phyloP scores from a whole-genome alignment of 495 filamentous ascomycete species.

The Aspergillus carlsbadensis region DNA sequence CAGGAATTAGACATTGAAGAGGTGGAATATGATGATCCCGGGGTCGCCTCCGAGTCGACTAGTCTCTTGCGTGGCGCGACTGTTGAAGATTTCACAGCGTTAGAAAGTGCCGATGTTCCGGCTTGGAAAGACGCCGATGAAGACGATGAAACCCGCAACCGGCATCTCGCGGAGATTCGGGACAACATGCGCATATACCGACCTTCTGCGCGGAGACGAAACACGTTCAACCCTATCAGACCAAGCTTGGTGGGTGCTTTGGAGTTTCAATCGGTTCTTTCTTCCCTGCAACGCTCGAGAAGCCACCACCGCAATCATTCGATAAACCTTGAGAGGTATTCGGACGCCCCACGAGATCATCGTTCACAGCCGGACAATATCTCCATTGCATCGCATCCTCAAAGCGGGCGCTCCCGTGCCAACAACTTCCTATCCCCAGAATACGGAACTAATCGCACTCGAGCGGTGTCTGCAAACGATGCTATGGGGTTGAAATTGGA shows the following conservation, averaged over 20 bases:
- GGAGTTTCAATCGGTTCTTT: slow-evolving; percentile 88
- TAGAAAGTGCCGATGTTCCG: slow-evolving; percentile 63
- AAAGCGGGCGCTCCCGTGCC: slow-evolving; percentile 24
- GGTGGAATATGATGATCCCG: slow-evolving; percentile 71
- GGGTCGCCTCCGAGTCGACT: slow-evolving; percentile 50
- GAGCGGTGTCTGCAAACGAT: slow-evolving; percentile 71
- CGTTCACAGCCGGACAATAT: slow-evolving; percentile 40
- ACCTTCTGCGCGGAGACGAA: slow-evolving; percentile 62
- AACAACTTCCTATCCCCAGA: slow-evolving; percentile 32
- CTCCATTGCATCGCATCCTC: slow-evolving; percentile 50
- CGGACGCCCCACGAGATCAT: slow-evolving; percentile 57
- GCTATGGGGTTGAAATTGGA: slow-evolving; percentile 45
- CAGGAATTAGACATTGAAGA: slow-evolving; percentile 68
- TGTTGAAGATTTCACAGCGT: slow-evolving; percentile 64
- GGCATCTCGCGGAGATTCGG: slow-evolving; percentile 78
- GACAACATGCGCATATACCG: slow-evolving; percentile 90
- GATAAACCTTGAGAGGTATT: slow-evolving; percentile 69
- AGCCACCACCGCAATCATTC: slow-evolving; percentile 63
- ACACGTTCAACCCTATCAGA: slow-evolving; percentile 78
- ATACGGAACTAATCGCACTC: slow-evolving; percentile 34
- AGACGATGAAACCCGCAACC: slow-evolving; percentile 68
- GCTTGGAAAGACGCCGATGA: slow-evolving; percentile 55
- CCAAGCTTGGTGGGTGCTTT: slow-evolving; percentile 91
- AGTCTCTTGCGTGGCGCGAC: slow-evolving; percentile 51
- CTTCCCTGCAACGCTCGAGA: slow-evolving; percentile 73